These are phyloP conservation scores for Phaseolus coccineus DNA, from an alignment of 331 rosid genomes.

Conservation along the genomic window DNA sequence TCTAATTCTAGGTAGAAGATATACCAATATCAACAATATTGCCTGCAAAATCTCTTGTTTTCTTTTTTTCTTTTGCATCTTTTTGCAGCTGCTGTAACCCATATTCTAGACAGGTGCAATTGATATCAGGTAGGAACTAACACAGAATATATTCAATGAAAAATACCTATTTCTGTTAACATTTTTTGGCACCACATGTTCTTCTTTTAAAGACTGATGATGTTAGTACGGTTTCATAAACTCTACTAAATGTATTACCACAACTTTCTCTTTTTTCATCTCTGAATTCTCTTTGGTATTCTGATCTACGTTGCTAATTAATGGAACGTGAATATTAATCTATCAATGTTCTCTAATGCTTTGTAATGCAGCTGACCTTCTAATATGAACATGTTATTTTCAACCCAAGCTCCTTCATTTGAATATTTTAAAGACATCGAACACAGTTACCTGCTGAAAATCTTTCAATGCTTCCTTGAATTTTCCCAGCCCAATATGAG, in stretches of 20 bases:
- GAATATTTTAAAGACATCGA: slow-evolving; percentile 1
- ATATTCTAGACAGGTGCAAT: neutral
- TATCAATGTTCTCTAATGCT: slow-evolving; percentile 25
- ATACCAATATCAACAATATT: neutral
- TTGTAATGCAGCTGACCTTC: neutral
- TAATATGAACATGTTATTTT: slow-evolving; percentile 23
- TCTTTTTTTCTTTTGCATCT: neutral
- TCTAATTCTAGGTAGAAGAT: no score
- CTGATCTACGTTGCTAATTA: slow-evolving; percentile 7
- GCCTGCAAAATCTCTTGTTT: neutral
- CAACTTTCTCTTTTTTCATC: neutral
- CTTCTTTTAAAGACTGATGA: neutral
- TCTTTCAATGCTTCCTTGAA: slow-evolving; percentile 97
- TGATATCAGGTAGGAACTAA: neutral
- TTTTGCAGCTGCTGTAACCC: neutral
- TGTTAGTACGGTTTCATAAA: neutral
- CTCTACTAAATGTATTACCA: neutral
- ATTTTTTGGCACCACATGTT: no score
- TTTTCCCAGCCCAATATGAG: slow-evolving; percentile 93
- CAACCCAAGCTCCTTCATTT: neutral
- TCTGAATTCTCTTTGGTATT: slow-evolving; percentile 11
- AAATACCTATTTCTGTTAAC: neutral
- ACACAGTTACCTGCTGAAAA: slow-evolving; percentile 85
- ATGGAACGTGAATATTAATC: neutral
- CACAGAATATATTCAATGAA: neutral